Evolutionary conservation across 495 filamentous ascomycete genomes (phyloP).

Genomic region (Annulohypoxylon bovei): DNA sequence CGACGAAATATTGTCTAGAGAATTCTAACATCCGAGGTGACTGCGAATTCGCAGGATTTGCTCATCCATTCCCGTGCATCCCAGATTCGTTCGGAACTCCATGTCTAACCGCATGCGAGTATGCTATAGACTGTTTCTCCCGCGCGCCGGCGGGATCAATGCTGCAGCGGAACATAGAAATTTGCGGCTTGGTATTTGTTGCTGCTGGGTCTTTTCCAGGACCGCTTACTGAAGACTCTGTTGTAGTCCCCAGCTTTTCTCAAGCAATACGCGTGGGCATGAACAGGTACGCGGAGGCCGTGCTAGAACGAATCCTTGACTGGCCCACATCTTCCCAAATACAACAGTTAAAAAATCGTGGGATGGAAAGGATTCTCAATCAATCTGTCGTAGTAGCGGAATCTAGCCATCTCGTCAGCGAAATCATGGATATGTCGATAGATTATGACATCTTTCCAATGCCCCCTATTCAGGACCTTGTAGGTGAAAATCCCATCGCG

Average conservation of each 20-base stretch:
- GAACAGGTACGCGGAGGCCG: not conserved
- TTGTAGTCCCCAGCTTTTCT: not conserved
- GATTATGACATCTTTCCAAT: not conserved
- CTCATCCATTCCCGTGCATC: not conserved
- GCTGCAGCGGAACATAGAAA: not conserved
- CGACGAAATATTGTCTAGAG: not conserved
- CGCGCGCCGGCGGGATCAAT: not conserved
- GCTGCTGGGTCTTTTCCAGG: not conserved
- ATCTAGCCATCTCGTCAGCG: not conserved
- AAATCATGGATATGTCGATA: not conserved
- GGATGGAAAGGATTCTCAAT: not conserved
- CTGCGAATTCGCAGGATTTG: not conserved
- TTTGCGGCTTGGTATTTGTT: constrained; percentile 1
- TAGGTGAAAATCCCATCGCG: not conserved
- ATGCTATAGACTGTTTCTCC: not conserved
- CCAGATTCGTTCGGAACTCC: not conserved
- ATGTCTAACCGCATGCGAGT: not conserved
- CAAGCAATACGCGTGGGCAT: not conserved
- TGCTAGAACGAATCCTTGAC: not conserved
- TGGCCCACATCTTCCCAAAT: not conserved
- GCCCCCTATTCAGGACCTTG: not conserved
- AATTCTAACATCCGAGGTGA: not conserved
- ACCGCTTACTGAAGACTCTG: not conserved
- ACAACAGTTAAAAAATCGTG: not conserved
- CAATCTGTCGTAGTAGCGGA: not conserved